Conservation (phyloP, 192 early-diverging fungal genomes). For the Coemansia erecta region DNA sequence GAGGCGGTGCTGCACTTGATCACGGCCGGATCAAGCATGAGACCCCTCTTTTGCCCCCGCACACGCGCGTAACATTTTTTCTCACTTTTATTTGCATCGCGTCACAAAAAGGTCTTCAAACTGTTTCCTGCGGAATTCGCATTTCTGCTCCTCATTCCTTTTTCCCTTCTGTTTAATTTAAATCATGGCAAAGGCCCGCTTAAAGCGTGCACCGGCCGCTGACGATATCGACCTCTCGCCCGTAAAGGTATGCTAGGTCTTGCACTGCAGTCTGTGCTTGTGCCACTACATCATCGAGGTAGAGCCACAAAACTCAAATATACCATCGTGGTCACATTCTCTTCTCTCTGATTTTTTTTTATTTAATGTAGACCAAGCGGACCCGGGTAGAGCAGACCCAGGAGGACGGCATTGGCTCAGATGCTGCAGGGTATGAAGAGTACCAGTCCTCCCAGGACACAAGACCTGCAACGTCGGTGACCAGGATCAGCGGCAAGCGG, state of each 20-base stretch:
- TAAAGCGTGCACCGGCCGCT: constrained; percentile 26
- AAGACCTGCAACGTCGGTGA: constrained; percentile 26
- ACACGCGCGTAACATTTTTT: too few species aligned
- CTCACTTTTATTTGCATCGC: too few species aligned
- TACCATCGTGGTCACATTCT: too few species aligned
- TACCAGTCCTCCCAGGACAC: background rate
- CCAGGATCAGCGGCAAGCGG: constrained; percentile 24
- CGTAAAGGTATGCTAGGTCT: too few species aligned
- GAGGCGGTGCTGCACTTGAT: background rate
- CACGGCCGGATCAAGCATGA: background rate
- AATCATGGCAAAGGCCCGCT: constrained; percentile 33
- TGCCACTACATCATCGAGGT: too few species aligned
- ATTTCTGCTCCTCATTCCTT: background rate
- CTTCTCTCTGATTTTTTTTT: too few species aligned
- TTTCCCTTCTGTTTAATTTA: background rate
- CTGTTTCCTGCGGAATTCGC: background rate
- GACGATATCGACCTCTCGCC: background rate
- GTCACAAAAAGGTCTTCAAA: background rate
- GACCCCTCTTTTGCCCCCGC: too few species aligned
- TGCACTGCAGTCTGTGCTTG: background rate
- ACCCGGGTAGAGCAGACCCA: background rate
- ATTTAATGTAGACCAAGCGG: background rate
- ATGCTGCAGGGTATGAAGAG: background rate
- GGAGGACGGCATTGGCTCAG: background rate
- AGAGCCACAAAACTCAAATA: too few species aligned